Evolutionary conservation across 164 flowering plant species (phyloP).

Genomic region (Piper betle): DNA sequence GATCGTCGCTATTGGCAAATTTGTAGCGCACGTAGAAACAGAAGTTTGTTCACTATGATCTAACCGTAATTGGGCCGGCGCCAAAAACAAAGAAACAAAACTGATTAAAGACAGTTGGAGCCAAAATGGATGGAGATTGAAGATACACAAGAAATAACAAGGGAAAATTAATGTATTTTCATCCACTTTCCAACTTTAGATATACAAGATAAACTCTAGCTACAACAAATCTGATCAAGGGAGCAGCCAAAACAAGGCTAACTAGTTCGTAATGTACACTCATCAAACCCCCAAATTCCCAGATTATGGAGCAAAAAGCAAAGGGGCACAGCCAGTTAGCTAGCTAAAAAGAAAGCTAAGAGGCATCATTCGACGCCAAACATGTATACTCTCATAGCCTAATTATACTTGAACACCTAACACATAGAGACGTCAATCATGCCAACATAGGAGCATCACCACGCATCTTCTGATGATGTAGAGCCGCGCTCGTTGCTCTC

Average conservation of each 20-base stretch:
- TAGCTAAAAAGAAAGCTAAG: background rate
- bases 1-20: no score
- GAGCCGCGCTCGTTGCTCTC: constrained; percentile 22
- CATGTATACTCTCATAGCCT: background rate
- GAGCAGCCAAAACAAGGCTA: background rate
- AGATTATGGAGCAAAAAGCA: no score
- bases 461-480: constrained; percentile 8
- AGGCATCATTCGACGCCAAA: background rate
- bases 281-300: background rate
- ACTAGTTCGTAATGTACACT: constrained; percentile 3
- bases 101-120: background rate
- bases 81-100: no score
- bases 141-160: background rate
- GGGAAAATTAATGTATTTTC: background rate
- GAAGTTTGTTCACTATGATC: no score
- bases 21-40: no score
- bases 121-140: background rate
- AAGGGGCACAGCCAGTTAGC: background rate
- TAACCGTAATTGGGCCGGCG: no score
- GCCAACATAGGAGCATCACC: constrained; percentile 10
- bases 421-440: background rate
- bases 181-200: background rate
- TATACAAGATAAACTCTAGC: background rate
- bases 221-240: background rate
- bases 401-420: background rate